Evolutionary conservation across 306 rosid species (phyloP), one percentile per base, ranked within the genome.

Genomic region (Ammopiptanthus mongolicus): DNA sequence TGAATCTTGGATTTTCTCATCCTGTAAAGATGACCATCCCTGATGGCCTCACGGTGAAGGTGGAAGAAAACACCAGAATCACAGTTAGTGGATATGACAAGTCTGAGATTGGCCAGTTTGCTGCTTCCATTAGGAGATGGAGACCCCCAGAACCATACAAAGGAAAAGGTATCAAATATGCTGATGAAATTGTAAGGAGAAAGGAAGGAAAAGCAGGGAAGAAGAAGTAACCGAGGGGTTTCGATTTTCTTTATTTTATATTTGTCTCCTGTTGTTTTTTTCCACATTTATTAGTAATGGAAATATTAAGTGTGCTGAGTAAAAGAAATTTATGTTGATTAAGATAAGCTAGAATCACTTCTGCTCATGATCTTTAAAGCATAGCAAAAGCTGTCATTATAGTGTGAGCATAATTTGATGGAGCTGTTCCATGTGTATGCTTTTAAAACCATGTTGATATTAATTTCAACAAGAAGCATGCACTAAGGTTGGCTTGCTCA

Each of bases 81-180:
- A 78, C 90, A 9, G 92, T 95, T 11, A 83, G 97, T 66, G 99
- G 99, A 22, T 90, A 87, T 78, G 93, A 92, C 80, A 95, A 92
- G 67, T 81, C 96, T 63, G 96, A 78, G 22, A 79, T 95, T 14
- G 99, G 99, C 64, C 97, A 95, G 80, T 92, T 92, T 86, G 97
- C 97, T 77, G 97, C 97, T 57, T 87, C 97, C 0, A 79, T 92
- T 63, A 85, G 97, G 83, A 87, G 81, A 83, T 95, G 99, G 97
- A 90, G 99, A 78, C 99, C 99, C 13, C 99, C 99, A 8, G 99
- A 95, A 73, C 99, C 99, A 17, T 95, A 95, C 79, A 95, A 95
- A 73, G 99, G 99, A 60, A 95, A 95, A 87, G 99, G 99, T 82
- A 82, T 95, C 65, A 95, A 89, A 87, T 95, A 95, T 84, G 97